Percentiles rank a stretch among this genome's conserved stretches.
These are phyloP conservation scores for Auriscalpium vulgare DNA, from an alignment of 768 basidiomycete species.

Conservation along the genomic window DNA sequence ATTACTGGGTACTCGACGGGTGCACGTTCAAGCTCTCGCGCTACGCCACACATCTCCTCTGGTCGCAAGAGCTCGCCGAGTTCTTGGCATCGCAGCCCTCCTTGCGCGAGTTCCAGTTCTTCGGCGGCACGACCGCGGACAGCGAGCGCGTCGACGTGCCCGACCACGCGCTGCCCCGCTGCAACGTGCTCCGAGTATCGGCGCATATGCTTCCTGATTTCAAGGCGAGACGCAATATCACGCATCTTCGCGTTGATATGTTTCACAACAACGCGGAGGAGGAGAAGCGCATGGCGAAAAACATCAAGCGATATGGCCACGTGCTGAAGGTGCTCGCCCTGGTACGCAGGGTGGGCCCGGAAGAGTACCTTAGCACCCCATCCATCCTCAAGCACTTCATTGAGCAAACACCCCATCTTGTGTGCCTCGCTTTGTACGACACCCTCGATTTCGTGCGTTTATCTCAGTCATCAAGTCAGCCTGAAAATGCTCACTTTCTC, in stretches of 20 bases:
- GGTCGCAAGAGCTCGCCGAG: constrained; percentile 1
- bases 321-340: constrained; percentile 9
- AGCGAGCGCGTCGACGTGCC: background rate
- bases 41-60: constrained; percentile 2
- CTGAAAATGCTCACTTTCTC: background rate
- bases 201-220: constrained; percentile 8
- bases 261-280: constrained; percentile 2
- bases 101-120: constrained; percentile 6
- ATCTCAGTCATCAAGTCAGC: background rate
- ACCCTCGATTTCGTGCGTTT: constrained; percentile 8
- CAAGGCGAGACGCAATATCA: background rate
- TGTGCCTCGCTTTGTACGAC: constrained; percentile 9
- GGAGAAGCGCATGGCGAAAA: constrained; percentile 2
- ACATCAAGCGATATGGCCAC: background rate
- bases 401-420: constrained; percentile 5
- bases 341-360: background rate
- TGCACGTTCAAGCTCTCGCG: constrained; percentile 9
- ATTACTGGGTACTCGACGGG: constrained; percentile 2
- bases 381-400: constrained; percentile 4
- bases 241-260: constrained; percentile 5
- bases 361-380: constrained; percentile 8
- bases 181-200: constrained; percentile 1
- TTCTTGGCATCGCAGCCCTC: constrained; percentile 9
- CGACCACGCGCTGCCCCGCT: background rate
- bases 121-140: background rate